Evolutionary conservation across 306 rosid species (phyloP), one percentile per base, ranked within the genome.

Genomic region (Oxytropis ochrocephala): DNA sequence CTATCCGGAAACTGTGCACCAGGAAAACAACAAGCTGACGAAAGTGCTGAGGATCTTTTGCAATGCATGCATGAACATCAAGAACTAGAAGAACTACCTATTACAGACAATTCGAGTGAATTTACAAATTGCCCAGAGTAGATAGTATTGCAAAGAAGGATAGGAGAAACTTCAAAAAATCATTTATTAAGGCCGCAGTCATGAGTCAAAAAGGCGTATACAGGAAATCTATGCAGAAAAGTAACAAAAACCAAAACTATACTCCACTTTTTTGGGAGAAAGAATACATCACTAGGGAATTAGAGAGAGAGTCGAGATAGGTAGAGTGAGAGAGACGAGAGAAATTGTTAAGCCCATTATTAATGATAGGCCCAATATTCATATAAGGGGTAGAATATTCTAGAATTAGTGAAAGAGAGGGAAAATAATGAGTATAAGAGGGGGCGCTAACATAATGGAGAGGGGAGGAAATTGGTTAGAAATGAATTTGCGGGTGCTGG

Each of bases 31-130:
- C 91, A 79, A 95, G 96, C 59, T 89, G 89, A 52, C 71, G 88
- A 67, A 95, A 95, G 83, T 91, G 97, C 55, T 78, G 87, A 69
- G 75, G 83, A 77, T 95, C 99, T 81, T 84, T 71, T 17, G 99
- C 97, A 61, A 95, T 95, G 84, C 92, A 84, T 12, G 99, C 99
- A 77, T 89, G 97, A 80, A 95, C 87, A 56, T 95, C 96, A 27
- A 95, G 95, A 79, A 91, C 99, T 70, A 95, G 88, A 62, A 95
- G 97, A 72, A 95, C 99, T 70, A 95, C 99, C 99, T 95, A 74
- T 60, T 64, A 56, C 65, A 43, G 35, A 67, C 2, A 17, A 49
- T 41, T 32, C 60, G 36, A 52, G 52, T 36, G 42, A 21, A 29
- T 32, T 27, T 8, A 11, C 30, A 14, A 38, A 32, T 54, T 74